Conservation (phyloP, 805 yeast genomes). For the Lipomyces spencermartinsiae region DNA sequence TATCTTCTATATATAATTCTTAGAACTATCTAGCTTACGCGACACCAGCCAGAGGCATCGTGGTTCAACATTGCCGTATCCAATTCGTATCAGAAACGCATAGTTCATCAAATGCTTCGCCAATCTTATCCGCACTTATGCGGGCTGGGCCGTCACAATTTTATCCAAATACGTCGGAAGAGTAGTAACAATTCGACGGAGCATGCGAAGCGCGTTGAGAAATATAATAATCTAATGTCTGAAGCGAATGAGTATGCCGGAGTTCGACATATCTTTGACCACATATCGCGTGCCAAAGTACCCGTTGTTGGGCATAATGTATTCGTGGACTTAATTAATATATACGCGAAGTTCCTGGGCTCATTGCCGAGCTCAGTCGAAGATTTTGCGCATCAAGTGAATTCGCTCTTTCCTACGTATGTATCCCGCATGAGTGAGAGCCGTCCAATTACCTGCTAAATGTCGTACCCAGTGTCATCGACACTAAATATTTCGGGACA, state of each 20-base stretch:
- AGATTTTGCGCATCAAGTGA: neutral
- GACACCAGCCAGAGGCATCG: neutral
- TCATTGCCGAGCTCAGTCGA: neutral
- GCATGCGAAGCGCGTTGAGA: neutral
- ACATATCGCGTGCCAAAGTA: neutral
- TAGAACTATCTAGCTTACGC: neutral
- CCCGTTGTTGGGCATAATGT: conserved; percentile 6
- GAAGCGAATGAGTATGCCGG: neutral
- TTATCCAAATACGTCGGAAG: conserved; percentile 4
- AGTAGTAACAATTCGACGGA: neutral
- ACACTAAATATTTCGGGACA: conserved; percentile 10
- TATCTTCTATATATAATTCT: neutral
- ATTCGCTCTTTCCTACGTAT: neutral
- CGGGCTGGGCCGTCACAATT: neutral
- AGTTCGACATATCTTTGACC: conserved; percentile 4
- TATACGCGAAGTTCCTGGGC: conserved; percentile 11
- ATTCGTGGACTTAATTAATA: conserved; percentile 4
- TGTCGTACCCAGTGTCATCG: neutral
- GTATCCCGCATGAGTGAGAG: neutral
- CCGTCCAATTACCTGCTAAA: neutral
- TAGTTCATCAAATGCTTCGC: neutral
- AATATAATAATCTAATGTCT: neutral
- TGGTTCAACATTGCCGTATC: conserved; percentile 6
- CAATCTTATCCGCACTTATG: neutral
- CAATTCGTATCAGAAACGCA: conserved; percentile 3